Percentiles rank a stretch among this genome's conserved stretches.
These are phyloP conservation scores for Penicillium sp. DNA, from an alignment of 2,329 filamentous ascomycete species.

Conservation along the genomic window DNA sequence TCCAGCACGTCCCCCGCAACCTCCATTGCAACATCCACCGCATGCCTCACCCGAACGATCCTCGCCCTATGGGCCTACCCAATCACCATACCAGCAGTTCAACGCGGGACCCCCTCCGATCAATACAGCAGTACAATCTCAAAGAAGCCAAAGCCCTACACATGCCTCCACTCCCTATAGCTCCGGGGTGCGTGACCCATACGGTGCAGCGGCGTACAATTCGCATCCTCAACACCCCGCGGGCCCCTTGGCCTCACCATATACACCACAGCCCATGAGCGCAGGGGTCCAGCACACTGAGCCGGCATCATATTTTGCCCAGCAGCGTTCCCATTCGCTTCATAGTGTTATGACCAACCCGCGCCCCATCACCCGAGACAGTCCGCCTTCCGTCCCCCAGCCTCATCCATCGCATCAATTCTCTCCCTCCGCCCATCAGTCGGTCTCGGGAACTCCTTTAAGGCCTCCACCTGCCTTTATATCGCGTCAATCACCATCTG, in stretches of 20 bases:
- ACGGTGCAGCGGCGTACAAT: conserved; percentile 31
- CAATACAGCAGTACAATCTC: conserved; percentile 30
- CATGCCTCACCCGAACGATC: conserved; percentile 46
- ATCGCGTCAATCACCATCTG: conserved; percentile 35
- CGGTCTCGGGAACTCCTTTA: conserved; percentile 51
- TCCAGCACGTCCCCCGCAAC: conserved; percentile 36
- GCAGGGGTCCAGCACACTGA: conserved; percentile 31
- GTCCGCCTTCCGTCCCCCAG: conserved; percentile 33
- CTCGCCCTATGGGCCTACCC: conserved; percentile 39
- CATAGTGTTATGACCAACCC: conserved; percentile 40
- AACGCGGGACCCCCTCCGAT: conserved; percentile 31
- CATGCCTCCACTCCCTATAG: conserved; percentile 32
- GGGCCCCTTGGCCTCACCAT: conserved; percentile 38
- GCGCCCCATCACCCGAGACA: conserved; percentile 32
- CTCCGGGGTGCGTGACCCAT: conserved; percentile 36
- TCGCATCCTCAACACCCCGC: conserved; percentile 28
- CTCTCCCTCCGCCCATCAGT: conserved; percentile 39
- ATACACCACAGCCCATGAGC: conserved; percentile 38
- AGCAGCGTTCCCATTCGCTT: conserved; percentile 40
- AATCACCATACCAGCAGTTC: conserved; percentile 43
- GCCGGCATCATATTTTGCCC: conserved; percentile 39
- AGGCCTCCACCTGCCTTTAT: conserved; percentile 43
- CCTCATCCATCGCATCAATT: conserved; percentile 35
- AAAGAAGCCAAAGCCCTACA: conserved; percentile 36
- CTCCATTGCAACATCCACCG: conserved; percentile 46